phyloP scores from a whole-genome alignment of 1,284 basidiomycete species.

The Cryptococcus depauperatus region DNA sequence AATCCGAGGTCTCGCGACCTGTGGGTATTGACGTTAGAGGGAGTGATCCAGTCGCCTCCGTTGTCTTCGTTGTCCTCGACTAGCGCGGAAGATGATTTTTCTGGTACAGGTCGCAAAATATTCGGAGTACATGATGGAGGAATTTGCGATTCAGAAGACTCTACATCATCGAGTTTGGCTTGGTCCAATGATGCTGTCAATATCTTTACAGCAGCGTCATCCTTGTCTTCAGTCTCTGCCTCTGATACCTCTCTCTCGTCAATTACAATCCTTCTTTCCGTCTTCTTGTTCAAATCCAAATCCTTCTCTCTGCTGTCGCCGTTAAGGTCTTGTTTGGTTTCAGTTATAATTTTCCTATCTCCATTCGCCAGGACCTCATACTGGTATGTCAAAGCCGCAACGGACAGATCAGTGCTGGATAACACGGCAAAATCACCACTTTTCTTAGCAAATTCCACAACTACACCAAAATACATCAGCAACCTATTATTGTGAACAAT shows the following conservation, averaged over 20 bases:
- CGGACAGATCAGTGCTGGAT: constrained; percentile 81
- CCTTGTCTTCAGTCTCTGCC: constrained; percentile 40
- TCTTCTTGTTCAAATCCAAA: constrained; percentile 45
- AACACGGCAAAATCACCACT: constrained; percentile 94
- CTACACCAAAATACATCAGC: constrained; percentile 47
- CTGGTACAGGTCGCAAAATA: background rate
- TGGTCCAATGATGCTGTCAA: no score
- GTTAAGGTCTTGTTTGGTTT: constrained; percentile 45
- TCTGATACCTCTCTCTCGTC: constrained; percentile 38
- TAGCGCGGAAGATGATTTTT: constrained; percentile 47
- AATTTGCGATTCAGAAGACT: constrained; percentile 17
- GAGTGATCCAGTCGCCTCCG: constrained; percentile 96
- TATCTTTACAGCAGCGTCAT: constrained; percentile 10
- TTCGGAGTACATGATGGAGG: constrained; percentile 6
- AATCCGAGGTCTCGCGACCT: constrained; percentile 81
- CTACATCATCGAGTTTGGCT: constrained; percentile 55
- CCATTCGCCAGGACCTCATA: constrained; percentile 56
- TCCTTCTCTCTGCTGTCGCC: constrained; percentile 51
- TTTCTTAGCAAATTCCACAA: constrained; percentile 85
- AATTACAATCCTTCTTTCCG: constrained; percentile 15
- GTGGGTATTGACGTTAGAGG: constrained; percentile 74
- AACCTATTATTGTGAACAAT: background rate
- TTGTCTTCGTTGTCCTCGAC: constrained; percentile 47
- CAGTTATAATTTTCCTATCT: constrained; percentile 47
- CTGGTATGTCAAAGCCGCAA: constrained; percentile 81